A percentile compares a stretch with the other conserved stretches of the same genome.
phyloP scores from a whole-genome alignment of 306 rosid genomes.

The Amphicarpaea edgeworthii region DNA sequence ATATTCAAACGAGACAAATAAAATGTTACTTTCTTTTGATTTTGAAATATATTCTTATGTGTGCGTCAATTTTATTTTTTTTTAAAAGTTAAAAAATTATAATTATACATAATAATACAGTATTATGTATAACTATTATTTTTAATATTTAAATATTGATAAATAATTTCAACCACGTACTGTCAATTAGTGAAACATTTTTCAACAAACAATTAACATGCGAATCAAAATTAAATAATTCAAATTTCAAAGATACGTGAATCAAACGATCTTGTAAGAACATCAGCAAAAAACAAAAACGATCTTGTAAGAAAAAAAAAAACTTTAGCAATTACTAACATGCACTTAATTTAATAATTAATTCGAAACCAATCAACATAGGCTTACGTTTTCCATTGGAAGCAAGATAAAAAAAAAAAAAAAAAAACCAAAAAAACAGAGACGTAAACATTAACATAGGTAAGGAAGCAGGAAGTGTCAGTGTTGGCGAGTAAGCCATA shows the following conservation, averaged over 20 bases:
- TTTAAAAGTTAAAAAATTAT: too few species aligned
- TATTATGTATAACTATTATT: neutral
- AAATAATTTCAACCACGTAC: neutral
- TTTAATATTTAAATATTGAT: too few species aligned
- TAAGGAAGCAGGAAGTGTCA: neutral
- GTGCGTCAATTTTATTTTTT: too few species aligned
- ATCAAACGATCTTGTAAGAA: neutral
- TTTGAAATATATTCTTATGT: too few species aligned
- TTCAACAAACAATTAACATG: neutral
- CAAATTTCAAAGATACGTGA: neutral
- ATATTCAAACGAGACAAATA: neutral
- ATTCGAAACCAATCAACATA: neutral
- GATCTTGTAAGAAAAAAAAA: too few species aligned
- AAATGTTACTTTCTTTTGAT: neutral
- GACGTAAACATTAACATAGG: neutral
- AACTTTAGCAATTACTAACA: too few species aligned
- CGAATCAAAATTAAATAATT: neutral
- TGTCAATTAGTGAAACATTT: neutral
- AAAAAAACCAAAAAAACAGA: too few species aligned
- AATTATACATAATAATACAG: too few species aligned
- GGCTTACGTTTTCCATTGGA: neutral
- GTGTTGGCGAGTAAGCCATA: conserved; percentile 6
- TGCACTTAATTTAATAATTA: neutral
- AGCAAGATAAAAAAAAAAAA: neutral
- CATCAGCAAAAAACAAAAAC: neutral